These are phyloP conservation scores for Kodamaea kakaduensis DNA, from an alignment of 805 yeast species.

Conservation along the genomic window DNA sequence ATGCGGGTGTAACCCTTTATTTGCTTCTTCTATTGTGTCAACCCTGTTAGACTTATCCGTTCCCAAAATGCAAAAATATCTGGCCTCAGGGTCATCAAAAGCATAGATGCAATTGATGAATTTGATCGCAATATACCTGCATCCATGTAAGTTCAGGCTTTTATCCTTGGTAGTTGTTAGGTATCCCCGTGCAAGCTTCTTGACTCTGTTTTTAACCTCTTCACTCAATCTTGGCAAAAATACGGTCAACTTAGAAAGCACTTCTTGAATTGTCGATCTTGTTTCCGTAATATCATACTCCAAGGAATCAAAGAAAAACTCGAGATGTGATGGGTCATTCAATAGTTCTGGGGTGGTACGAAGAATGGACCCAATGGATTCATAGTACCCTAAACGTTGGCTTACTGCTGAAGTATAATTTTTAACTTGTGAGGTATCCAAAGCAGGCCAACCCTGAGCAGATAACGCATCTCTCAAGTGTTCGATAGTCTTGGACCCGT, in stretches of 20 bases:
- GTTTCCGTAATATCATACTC: constrained; percentile 60
- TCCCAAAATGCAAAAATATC: constrained; percentile 66
- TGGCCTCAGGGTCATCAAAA: constrained; percentile 62
- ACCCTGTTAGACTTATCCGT: constrained; percentile 53
- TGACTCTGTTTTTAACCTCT: constrained; percentile 40
- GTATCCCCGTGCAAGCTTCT: constrained; percentile 29
- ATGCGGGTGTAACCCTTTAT: constrained; percentile 76
- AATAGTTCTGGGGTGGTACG: constrained; percentile 39
- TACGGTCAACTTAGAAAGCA: constrained; percentile 55
- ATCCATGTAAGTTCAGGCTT: constrained; percentile 37
- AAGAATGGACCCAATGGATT: constrained; percentile 68
- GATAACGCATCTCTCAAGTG: constrained; percentile 50
- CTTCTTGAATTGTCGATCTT: constrained; percentile 66
- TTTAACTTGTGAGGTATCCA: constrained; percentile 32
- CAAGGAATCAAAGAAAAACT: constrained; percentile 68
- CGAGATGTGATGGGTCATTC: constrained; percentile 48
- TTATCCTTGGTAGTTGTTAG: constrained; percentile 16
- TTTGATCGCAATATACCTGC: constrained; percentile 63
- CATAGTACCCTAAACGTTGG: constrained; percentile 67
- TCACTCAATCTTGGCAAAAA: constrained; percentile 41
- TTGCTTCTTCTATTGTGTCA: constrained; percentile 77
- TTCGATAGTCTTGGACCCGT: constrained; percentile 44
- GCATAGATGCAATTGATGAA: constrained; percentile 61
- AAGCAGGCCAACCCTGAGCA: constrained; percentile 59
- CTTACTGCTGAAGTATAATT: constrained; percentile 31